Base-by-base conservation (phyloP, 306 rosid species). In the Casuarina glauca region DNA sequence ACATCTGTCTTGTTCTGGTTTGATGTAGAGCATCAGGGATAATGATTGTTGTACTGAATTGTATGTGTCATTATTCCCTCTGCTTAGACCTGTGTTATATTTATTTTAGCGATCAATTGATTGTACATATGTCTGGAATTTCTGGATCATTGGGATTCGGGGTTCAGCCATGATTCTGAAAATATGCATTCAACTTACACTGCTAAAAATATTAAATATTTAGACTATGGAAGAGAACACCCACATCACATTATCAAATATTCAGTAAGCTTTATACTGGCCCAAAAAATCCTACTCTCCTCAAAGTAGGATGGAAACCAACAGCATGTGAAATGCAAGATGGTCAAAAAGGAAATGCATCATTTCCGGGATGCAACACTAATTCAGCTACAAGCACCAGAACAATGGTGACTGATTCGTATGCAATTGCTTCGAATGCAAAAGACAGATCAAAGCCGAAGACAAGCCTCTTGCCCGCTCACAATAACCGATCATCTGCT, bases 1-100 rank as follows among this genome's bases (percentile, higher is more conserved):
- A 87, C 97, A 5, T 86, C 92, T 35, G 83, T 95, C 71, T 83
- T 95, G 73, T 95, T 95, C 88, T 95, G 98, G 98, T 95, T 95
- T 83, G 97, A 95, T 72, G 87, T 95, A 11, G 97, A 90, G 77
- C 90, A 89, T 9, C 76, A 84, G 72, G 53, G 79, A 82, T 79
- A 81, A 78, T 55, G 78, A 45, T 60, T 49, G 50, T 74, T 58
- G 20, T 74, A 73, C 41, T 76, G 41, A 43, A 12, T 32, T 64
- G 78, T 52, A n/a, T 83, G 77, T 77, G 76, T 35, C 79, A 63
- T 82, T 72, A 79, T 81, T 66, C 76, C 76, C 48, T 73, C 19
- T 49, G 3, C 41, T 10, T 46, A 55, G 15, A 74, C 81, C 49
- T 41, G 41, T 51, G n/a, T 75, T 43, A 73, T 71, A 46, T 77